Percentiles rank a stretch among this genome's conserved stretches.
Conservation (phyloP, 2,329 filamentous ascomycete species). For the Neofusicoccum sp. region DNA sequence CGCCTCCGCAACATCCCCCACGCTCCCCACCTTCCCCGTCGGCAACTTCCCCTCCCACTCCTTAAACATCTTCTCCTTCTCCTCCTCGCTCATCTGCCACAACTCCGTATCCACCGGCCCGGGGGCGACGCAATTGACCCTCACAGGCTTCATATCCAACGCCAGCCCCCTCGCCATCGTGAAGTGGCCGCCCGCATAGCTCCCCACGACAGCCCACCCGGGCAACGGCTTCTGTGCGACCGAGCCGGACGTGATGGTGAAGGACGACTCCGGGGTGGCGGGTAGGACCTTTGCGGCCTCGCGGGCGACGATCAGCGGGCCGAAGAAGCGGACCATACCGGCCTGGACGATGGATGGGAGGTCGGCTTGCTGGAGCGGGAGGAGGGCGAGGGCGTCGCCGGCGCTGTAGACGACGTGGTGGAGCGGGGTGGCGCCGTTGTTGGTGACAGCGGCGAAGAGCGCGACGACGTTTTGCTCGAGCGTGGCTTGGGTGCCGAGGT, state of each 20-base stretch:
- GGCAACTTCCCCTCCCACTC: slow-evolving; percentile 24
- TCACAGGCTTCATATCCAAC: slow-evolving; percentile 60
- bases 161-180: slow-evolving; percentile 58
- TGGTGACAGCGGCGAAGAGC: slow-evolving; percentile 40
- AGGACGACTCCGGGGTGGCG: slow-evolving; percentile 43
- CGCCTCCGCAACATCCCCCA: slow-evolving; percentile 41
- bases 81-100: slow-evolving; percentile 36
- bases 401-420: slow-evolving; percentile 61
- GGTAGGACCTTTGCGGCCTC: slow-evolving; percentile 47
- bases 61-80: slow-evolving; percentile 27
- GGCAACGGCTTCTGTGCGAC: slow-evolving; percentile 52
- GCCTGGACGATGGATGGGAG: slow-evolving; percentile 43
- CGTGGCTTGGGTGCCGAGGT: slow-evolving; percentile 47
- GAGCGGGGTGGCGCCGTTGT: slow-evolving; percentile 27
- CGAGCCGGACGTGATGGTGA: slow-evolving; percentile 58
- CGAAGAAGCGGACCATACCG: slow-evolving; percentile 52
- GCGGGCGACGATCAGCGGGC: slow-evolving; percentile 54
- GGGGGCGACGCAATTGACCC: slow-evolving; percentile 62
- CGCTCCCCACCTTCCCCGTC: slow-evolving; percentile 29
- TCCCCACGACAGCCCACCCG: slow-evolving; percentile 51
- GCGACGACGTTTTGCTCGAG: slow-evolving; percentile 49
- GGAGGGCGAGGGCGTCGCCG: slow-evolving; percentile 45
- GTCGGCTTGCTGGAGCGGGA: slow-evolving; percentile 43
- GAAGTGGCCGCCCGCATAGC: slow-evolving; percentile 52
- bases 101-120: slow-evolving; percentile 51